Percentiles rank a stretch among this genome's conserved stretches.
Evolutionary conservation across 2,329 filamentous ascomycete species (phyloP).

Genomic region (Triangularia verruculosa): DNA sequence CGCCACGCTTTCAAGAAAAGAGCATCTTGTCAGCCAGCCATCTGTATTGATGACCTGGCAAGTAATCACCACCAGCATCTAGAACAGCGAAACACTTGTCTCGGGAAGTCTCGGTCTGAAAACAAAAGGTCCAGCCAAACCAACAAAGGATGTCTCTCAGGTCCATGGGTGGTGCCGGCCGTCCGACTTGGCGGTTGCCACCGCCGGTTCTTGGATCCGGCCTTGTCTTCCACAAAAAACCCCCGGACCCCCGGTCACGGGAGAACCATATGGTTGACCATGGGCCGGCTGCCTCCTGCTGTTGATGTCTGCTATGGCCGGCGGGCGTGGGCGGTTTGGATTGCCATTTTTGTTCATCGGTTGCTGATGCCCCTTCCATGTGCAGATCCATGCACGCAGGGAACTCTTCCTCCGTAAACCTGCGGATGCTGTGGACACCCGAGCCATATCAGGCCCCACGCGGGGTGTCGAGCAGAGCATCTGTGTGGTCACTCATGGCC

Average conservation of each 20-base stretch:
- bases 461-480: neutral
- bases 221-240: neutral
- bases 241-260: neutral
- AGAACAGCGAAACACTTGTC: neutral
- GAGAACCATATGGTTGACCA: neutral
- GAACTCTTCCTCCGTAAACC: neutral
- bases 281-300: neutral
- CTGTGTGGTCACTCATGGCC: neutral
- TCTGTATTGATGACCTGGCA: neutral
- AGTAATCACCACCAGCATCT: neutral
- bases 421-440: neutral
- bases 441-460: neutral
- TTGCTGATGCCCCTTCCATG: neutral
- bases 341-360: neutral
- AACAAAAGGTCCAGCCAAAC: neutral
- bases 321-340: neutral
- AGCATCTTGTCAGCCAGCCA: no score
- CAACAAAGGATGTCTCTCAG: neutral
- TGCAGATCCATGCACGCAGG: neutral
- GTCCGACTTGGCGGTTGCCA: constrained; percentile 1
- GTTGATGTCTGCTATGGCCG: neutral
- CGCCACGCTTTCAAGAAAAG: neutral
- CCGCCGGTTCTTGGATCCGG: neutral
- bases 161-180: neutral
- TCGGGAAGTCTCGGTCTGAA: constrained; percentile 1